Base-by-base conservation (phyloP, 148 eudicot genomes). In the Cornus controversa region DNA sequence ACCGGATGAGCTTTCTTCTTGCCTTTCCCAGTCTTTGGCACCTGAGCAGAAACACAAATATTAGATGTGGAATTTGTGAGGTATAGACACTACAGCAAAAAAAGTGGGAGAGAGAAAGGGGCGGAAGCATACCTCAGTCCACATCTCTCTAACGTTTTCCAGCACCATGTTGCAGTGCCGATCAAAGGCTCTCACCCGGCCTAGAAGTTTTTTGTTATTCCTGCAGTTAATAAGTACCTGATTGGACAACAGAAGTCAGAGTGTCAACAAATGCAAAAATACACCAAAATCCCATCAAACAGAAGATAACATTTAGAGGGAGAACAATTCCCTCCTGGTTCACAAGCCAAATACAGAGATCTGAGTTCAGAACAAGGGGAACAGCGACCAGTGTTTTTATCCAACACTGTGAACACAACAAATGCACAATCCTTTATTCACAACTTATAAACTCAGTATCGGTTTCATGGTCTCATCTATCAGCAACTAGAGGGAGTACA, bases 181-280 rank as follows among this genome's bases (percentile, higher is more conserved):
- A 79, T 89, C 94, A 78, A 90, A 89, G 76, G 94, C 92, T 85
- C 92, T 92, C 63, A 90, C 92, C 26, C 91, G 89, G 8, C 97
- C 94, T 4, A 89, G 80, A 77, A 94, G 88, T 79, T 94, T 92
- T 69, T 86, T 91, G 86, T 94, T 94, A 83, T 94, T 94, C 76
- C 98, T 84, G 83, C 98, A 94, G 85, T 92, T 94, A 79, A 94
- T 94, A 40, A 94, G 94, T 60, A 94, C 94, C 98, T 92, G 86
- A n/a, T 34, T 23, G 42, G 47, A 14, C 45, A 40, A 40, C 45
- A 40, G 45, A 40, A 40, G 6, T 40, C 8, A 40, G 6, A 40
- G 10, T 40, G 45, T 40, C 14, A 63, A 23, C 31, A 29, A 77
- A 8, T 10, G 42, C 10, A 7, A 50, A 50, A 28, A 4, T 4